Evolutionary conservation across 495 filamentous ascomycete species (phyloP).

Genomic region (Penicillium bialowiezense): DNA sequence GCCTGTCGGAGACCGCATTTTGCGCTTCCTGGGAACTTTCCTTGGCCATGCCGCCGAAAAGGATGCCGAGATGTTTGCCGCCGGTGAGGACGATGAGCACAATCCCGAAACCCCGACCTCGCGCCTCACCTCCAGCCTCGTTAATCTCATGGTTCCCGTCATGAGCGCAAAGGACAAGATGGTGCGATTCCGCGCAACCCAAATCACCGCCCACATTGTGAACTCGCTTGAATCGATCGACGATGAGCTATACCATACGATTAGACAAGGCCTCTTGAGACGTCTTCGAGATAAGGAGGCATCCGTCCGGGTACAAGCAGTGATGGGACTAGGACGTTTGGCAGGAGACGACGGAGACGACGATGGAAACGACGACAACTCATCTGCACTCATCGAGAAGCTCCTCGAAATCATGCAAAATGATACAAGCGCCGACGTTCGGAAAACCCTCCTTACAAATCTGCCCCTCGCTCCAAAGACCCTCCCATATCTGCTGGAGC

Average conservation of each 20-base stretch:
- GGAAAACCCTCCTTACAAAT: slow-evolving; percentile 83
- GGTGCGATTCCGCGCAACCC: slow-evolving; percentile 85
- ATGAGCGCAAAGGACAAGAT: slow-evolving; percentile 83
- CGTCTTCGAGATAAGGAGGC: slow-evolving; percentile 90
- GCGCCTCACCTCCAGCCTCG: slow-evolving; percentile 70
- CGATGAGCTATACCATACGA: slow-evolving; percentile 79
- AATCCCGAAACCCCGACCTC: slow-evolving; percentile 77
- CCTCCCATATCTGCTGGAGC: slow-evolving; percentile 87
- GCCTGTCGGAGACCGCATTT: slow-evolving; percentile 76
- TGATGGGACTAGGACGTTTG: slow-evolving; percentile 78
- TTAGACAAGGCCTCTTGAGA: slow-evolving; percentile 73
- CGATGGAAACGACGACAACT: slow-evolving; percentile 65
- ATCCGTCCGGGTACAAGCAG: slow-evolving; percentile 90
- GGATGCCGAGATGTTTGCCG: slow-evolving; percentile 49
- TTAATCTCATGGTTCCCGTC: slow-evolving; percentile 65
- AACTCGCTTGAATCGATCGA: slow-evolving; percentile 90
- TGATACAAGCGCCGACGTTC: slow-evolving; percentile 89
- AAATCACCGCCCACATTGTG: slow-evolving; percentile 82
- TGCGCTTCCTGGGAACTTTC: slow-evolving; percentile 84
- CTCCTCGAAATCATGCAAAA: slow-evolving; percentile 92
- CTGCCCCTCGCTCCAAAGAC: slow-evolving; percentile 76
- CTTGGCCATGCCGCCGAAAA: slow-evolving; percentile 80
- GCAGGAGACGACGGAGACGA: slow-evolving; percentile 78
- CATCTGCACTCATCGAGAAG: slow-evolving; percentile 66
- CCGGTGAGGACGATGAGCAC: slow-evolving; percentile 36